phyloP scores from a whole-genome alignment of 140 eudicot genomes.

The Senecio squalidus region DNA sequence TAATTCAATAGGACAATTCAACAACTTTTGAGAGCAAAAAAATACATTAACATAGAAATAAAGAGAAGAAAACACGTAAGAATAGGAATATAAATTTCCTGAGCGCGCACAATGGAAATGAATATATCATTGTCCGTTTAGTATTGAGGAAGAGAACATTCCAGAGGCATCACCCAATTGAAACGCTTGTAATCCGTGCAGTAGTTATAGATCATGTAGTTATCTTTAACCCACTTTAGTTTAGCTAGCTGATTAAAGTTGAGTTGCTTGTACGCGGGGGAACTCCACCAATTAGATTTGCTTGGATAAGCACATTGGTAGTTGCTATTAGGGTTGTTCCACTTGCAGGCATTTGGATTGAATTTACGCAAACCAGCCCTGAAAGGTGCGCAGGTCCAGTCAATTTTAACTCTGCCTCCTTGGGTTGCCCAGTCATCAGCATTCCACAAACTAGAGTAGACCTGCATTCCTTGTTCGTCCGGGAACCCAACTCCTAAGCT shows the following conservation, averaged over 20 bases:
- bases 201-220: slow-evolving; percentile 50
- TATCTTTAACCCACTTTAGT: no score
- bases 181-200: slow-evolving; percentile 46
- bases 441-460: slow-evolving; percentile 72
- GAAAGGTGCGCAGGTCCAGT: no score
- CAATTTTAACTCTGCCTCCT: slow-evolving; percentile 51
- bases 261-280: slow-evolving; percentile 25
- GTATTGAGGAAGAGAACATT: slow-evolving; percentile 49
- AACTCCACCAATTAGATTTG: slow-evolving; percentile 44
- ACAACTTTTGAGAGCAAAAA: no score
- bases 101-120: neutral
- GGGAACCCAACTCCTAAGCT: slow-evolving; percentile 50
- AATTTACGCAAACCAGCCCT: no score
- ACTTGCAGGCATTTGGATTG: slow-evolving; percentile 42
- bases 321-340: slow-evolving; percentile 37
- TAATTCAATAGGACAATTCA: no score
- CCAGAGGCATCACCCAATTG: slow-evolving; percentile 46
- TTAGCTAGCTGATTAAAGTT: slow-evolving; percentile 28
- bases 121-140: slow-evolving; percentile 5
- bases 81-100: no score
- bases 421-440: no score
- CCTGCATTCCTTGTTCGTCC: no score
- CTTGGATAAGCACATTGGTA: slow-evolving; percentile 26
- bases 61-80: no score
- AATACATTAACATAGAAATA: no score